Conservation (phyloP, 495 filamentous ascomycete species). For the Hypoxylon perforatum region DNA sequence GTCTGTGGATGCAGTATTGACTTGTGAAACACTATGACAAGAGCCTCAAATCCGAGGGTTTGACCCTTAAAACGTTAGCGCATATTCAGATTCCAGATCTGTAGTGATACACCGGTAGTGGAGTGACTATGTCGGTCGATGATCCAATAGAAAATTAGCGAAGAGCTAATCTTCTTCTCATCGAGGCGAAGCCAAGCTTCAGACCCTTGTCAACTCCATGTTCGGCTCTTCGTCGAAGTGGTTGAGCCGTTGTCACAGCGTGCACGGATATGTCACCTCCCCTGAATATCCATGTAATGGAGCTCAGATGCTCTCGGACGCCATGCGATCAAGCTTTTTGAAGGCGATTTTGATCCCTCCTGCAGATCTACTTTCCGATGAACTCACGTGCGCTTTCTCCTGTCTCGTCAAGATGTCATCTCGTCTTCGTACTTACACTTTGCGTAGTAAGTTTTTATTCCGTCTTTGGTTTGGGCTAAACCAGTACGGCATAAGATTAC, state of each 20-base stretch:
- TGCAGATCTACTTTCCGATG: not conserved
- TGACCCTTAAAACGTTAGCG: conserved; percentile 41
- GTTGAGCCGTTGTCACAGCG: conserved; percentile 1
- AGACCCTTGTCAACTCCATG: conserved; percentile 11
- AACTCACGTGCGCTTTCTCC: too few relatives aligned
- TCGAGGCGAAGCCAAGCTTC: conserved; percentile 23
- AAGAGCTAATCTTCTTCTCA: conserved; percentile 3
- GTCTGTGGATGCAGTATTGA: conserved; percentile 7
- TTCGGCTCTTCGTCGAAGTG: conserved; percentile 17
- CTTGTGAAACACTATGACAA: conserved; percentile 18
- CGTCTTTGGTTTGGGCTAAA: too few relatives aligned
- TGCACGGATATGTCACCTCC: not conserved
- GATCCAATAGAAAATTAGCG: conserved; percentile 13
- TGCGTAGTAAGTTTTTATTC: too few relatives aligned
- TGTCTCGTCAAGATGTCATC: not conserved
- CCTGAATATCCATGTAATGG: not conserved
- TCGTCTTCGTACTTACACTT: not conserved
- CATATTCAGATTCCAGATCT: conserved; percentile 9
- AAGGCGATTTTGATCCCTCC: not conserved
- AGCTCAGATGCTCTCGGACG: conserved; percentile 1
- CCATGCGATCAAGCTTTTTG: not conserved
- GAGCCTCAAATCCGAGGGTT: conserved; percentile 27
- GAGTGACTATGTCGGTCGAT: conserved; percentile 5
- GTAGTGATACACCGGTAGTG: conserved; percentile 15
- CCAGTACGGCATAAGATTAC: too few relatives aligned